A percentile compares a stretch with the other conserved stretches of the same genome.
These are phyloP conservation scores for Microbotryum intermedium DNA, from an alignment of 1,284 basidiomycete species.

Conservation along the genomic window DNA sequence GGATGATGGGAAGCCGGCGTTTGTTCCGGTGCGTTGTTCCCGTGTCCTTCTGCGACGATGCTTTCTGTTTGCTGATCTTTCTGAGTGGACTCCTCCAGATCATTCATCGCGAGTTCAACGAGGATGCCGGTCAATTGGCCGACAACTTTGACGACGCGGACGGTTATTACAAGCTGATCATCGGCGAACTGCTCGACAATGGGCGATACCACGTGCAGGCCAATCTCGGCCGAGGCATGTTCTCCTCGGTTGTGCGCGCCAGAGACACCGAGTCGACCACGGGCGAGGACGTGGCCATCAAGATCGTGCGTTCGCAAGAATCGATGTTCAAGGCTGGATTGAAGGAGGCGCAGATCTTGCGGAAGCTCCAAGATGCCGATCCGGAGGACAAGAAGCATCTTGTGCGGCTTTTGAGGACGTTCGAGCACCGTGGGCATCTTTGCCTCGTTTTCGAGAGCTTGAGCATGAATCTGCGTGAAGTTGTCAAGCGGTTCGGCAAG, in stretches of 20 bases:
- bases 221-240: conserved; percentile 95
- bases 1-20: conserved; percentile 48
- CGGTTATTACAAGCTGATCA: conserved; percentile 89
- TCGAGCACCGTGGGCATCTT: conserved; percentile 92
- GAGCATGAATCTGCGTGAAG: conserved; percentile 96
- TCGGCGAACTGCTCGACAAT: conserved; percentile 87
- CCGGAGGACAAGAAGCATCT: conserved; percentile 95
- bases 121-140: conserved; percentile 36
- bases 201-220: conserved; percentile 84
- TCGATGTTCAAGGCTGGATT: conserved; percentile 95
- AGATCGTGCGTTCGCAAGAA: conserved; percentile 91
- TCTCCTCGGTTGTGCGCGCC: conserved; percentile 88
- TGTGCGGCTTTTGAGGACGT: conserved; percentile 80
- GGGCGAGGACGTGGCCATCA: conserved; percentile 86
- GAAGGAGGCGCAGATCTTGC: conserved; percentile 84
- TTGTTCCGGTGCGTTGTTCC: conserved; percentile 11
- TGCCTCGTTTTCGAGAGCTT: conserved; percentile 94
- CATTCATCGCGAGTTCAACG: conserved; percentile 18
- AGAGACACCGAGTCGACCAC: conserved; percentile 58
- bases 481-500: conserved; percentile 98
- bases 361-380: conserved; percentile 77
- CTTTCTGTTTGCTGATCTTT: too few relatives aligned
- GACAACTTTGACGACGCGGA: conserved; percentile 67
- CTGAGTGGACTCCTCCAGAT: neutral
- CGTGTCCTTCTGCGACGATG: neutral